Base-by-base conservation (phyloP, 2,329 filamentous ascomycete species). In the Phaeophleospora eucalypticola region DNA sequence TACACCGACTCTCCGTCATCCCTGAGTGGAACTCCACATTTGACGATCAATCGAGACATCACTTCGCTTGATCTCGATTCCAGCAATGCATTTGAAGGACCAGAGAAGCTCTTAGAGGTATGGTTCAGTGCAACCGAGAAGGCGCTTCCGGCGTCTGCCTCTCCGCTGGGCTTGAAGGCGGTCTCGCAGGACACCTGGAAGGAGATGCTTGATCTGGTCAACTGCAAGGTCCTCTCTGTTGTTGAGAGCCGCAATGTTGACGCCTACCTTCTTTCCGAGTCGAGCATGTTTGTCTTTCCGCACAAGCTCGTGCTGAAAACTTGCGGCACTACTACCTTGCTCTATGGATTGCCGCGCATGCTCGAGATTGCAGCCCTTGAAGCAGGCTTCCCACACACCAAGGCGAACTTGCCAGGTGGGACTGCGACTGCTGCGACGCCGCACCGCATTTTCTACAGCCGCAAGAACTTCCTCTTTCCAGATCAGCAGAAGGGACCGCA, bases 201-300 rank as follows among this genome's bases (percentile, higher is more conserved):
- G 69, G 84, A 83, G 49, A 96, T 98, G 93, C 81, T 98, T 49
- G 93, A 98, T 67, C 79, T 96, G 65, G 93, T 98, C 71, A 95
- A 96, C 68, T 98, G 93, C 83, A 93, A 98, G 74, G 89, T 98
- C 45, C 78, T 98, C 46, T 98, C 93, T 3, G 86, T 95, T 53
- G 81, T 98, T 54, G 84, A 91, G 66, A 95, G 91, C 18, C 89
- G 95, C 54, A 84, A 91, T 65, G 86, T 97, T 60, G 93, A 98
- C 65, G 91, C 93, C 56, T 98, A 98, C 67, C 82, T 98, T 4
- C 79, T 98, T 46, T 98, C 93, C 54, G 93, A 98, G 73, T 97
- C 93, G 34, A 97, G 93, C 86, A 95, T 98, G 90, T 98, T 98
- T 67, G 89, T 98, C 60, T 98, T 95, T 70, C 89, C 90, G n/a